Percentiles rank a stretch among this genome's conserved stretches.
These are phyloP conservation scores for Neonothopanus nambi DNA, from an alignment of 1,284 basidiomycete species.

Conservation along the genomic window DNA sequence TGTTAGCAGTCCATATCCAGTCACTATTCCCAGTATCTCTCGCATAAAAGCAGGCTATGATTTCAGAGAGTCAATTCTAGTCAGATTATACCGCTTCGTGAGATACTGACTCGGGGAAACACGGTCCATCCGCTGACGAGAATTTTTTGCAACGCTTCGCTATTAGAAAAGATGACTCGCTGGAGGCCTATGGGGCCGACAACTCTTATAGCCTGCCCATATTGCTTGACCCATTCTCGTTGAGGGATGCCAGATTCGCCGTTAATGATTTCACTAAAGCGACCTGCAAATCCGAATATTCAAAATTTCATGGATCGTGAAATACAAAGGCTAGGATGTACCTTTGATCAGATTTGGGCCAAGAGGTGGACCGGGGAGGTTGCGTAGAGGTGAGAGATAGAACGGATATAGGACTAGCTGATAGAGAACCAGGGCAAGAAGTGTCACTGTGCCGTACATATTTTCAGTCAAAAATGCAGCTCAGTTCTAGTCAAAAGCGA, in stretches of 20 bases:
- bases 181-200: slow-evolving; percentile 49
- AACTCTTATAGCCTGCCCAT: slow-evolving; percentile 43
- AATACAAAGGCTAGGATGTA: slow-evolving; percentile 24
- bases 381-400: slow-evolving; percentile 42
- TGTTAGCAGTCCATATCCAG: slow-evolving; percentile 48
- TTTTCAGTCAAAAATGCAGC: too few relatives aligned
- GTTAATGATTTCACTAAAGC: slow-evolving; percentile 31
- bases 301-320: background rate
- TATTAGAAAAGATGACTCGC: slow-evolving; percentile 42
- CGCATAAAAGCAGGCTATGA: slow-evolving; percentile 44
- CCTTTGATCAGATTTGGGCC: slow-evolving; percentile 36
- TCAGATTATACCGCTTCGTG: background rate
- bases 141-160: slow-evolving; percentile 44
- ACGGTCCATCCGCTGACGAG: slow-evolving; percentile 46
- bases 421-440: slow-evolving; percentile 26
- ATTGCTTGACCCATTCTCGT: slow-evolving; percentile 44
- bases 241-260: slow-evolving; percentile 46
- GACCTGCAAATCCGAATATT: background rate
- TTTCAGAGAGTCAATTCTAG: background rate
- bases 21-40: slow-evolving; percentile 39
- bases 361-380: slow-evolving; percentile 44
- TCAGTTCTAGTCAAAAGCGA: too few relatives aligned
- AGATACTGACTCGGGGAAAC: slow-evolving; percentile 40
- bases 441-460: too few relatives aligned
- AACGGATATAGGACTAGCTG: slow-evolving; percentile 37